Conservation (phyloP, 2,329 filamentous ascomycete genomes). For the Fulvia fulva region DNA sequence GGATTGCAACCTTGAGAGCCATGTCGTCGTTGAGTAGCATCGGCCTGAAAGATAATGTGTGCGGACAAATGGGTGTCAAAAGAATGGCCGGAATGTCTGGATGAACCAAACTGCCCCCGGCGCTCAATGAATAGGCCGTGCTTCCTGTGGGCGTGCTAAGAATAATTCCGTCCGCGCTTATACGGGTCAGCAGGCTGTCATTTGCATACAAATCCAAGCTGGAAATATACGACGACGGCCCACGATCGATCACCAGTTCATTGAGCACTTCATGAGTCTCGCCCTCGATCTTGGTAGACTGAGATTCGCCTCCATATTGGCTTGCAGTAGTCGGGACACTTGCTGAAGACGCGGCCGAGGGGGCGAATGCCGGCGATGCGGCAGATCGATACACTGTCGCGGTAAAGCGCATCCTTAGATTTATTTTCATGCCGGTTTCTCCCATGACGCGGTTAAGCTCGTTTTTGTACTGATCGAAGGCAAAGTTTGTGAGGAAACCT, state of each 20-base stretch:
- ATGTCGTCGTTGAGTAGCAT: slow-evolving; percentile 97
- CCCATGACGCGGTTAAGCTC: slow-evolving; percentile 89
- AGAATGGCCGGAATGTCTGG: slow-evolving; percentile 96
- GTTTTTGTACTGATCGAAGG: slow-evolving; percentile 81
- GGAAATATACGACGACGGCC: slow-evolving; percentile 93
- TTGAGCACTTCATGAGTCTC: slow-evolving; percentile 98
- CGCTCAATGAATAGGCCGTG: slow-evolving; percentile 93
- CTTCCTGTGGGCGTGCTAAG: slow-evolving; percentile 89
- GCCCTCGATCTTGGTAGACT: slow-evolving; percentile 69
- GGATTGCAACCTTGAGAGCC: slow-evolving; percentile 83
- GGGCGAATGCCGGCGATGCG: slow-evolving; percentile 28
- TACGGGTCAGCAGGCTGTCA: slow-evolving; percentile 87
- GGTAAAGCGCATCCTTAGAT: slow-evolving; percentile 96
- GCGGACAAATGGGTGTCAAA: slow-evolving; percentile 93
- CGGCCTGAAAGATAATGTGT: slow-evolving; percentile 92
- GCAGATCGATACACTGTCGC: slow-evolving; percentile 85
- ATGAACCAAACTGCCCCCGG: slow-evolving; percentile 90
- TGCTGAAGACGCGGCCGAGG: slow-evolving; percentile 26
- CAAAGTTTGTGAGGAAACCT: slow-evolving; percentile 84
- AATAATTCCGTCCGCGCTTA: slow-evolving; percentile 96
- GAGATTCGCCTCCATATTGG: slow-evolving; percentile 28
- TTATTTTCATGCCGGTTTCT: slow-evolving; percentile 92
- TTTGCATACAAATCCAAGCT: slow-evolving; percentile 96
- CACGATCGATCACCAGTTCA: slow-evolving; percentile 95
- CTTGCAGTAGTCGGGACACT: slow-evolving; percentile 30